A percentile compares a stretch with the other conserved stretches of the same genome.
These are phyloP conservation scores for Peniophora sp. DNA, from an alignment of 1,284 basidiomycete species.

Conservation along the genomic window DNA sequence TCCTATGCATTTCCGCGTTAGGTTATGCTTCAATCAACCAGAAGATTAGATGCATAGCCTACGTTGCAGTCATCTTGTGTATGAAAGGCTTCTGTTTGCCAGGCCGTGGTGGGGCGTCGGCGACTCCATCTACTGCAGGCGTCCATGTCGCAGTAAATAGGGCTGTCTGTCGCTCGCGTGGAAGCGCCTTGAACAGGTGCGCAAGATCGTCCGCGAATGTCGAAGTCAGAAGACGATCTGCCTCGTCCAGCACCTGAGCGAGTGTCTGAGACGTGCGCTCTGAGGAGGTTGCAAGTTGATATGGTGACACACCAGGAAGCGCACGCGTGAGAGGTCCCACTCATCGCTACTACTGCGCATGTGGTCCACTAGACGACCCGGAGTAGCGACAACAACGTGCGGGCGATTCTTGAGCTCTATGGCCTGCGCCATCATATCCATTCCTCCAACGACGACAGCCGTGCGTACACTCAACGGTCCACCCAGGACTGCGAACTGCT, in stretches of 20 bases:
- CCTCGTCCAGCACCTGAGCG: conserved; percentile 85
- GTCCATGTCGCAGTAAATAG: conserved; percentile 96
- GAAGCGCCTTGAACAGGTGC: conserved; percentile 74
- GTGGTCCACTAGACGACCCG: conserved; percentile 91
- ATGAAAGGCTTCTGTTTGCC: conserved; percentile 88
- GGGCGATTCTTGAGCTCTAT: conserved; percentile 81
- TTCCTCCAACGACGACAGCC: conserved; percentile 90
- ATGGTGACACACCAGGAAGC: conserved; percentile 68
- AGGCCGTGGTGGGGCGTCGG: conserved; percentile 62
- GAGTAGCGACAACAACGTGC: conserved; percentile 94
- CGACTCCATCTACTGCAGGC: conserved; percentile 77
- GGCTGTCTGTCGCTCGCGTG: conserved; percentile 86
- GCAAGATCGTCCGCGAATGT: conserved; percentile 87
- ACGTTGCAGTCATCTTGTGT: conserved; percentile 74
- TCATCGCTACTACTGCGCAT: conserved; percentile 73
- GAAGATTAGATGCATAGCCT: conserved; percentile 38
- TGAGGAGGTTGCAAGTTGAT: neutral
- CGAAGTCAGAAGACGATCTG: conserved; percentile 85
- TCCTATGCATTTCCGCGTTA: conserved; percentile 32
- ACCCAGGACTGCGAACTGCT: conserved; percentile 93
- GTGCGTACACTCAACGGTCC: conserved; percentile 75
- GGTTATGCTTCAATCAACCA: conserved; percentile 3
- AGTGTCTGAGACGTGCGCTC: neutral
- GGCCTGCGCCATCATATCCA: conserved; percentile 98
- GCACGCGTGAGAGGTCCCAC: conserved; percentile 81